Evolutionary conservation across 2,329 filamentous ascomycete genomes (phyloP).

Genomic region (Pseudocercospora fijiensis): DNA sequence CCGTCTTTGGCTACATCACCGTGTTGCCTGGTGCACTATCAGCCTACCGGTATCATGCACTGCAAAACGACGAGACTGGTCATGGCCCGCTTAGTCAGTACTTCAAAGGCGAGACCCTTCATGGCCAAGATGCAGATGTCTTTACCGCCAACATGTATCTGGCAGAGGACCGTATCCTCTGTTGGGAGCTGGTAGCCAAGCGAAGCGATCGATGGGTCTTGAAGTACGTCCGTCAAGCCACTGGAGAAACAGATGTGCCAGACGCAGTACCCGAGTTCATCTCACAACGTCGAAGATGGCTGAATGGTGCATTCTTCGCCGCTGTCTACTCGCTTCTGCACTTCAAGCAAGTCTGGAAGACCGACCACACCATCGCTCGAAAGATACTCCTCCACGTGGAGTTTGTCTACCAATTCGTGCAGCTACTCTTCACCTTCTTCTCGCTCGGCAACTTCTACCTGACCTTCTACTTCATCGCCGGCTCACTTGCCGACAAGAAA

Average conservation of each 20-base stretch:
- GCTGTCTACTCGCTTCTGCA: constrained; percentile 96
- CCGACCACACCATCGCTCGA: constrained; percentile 83
- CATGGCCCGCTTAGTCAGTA: constrained; percentile 96
- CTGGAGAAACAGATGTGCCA: constrained; percentile 95
- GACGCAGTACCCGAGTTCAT: constrained; percentile 95
- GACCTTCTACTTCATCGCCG: constrained; percentile 96
- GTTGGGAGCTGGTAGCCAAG: constrained; percentile 95
- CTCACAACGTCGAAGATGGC: constrained; percentile 91
- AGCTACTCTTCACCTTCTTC: constrained; percentile 94
- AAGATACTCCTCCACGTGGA: constrained; percentile 93
- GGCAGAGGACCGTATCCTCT: constrained; percentile 84
- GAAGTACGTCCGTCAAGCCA: constrained; percentile 96
- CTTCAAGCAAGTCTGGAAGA: constrained; percentile 87
- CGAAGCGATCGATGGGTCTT: constrained; percentile 92
- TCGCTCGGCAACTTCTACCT: constrained; percentile 97
- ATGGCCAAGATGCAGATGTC: constrained; percentile 92
- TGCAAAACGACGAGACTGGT: constrained; percentile 95
- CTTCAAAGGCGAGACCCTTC: constrained; percentile 97
- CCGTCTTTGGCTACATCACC: constrained; percentile 96
- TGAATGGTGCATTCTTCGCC: constrained; percentile 98
- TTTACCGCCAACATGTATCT: constrained; percentile 98
- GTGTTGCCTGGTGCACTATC: constrained; percentile 92
- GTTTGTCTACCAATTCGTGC: constrained; percentile 91
- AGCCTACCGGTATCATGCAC: constrained; percentile 90
- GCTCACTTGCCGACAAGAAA: constrained; percentile 73